Percentiles rank a stretch among this genome's conserved stretches.
These are phyloP conservation scores for Catharanthus roseus DNA, from an alignment of 257 asterid genomes.

Conservation along the genomic window DNA sequence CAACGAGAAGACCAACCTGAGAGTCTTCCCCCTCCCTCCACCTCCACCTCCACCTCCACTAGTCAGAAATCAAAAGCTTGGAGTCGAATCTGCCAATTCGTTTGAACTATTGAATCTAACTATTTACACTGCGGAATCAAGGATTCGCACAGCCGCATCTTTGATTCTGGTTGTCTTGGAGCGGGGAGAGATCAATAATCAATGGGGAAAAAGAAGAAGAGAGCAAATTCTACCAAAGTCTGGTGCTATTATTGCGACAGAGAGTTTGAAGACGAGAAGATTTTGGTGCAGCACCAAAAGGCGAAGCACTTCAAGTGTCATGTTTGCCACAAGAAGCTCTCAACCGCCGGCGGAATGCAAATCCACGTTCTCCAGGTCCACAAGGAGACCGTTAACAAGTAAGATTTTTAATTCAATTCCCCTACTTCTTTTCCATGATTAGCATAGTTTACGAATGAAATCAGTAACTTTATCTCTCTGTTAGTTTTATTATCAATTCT, in stretches of 20 bases:
- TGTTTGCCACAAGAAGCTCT: constrained; percentile 92
- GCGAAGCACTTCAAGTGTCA: constrained; percentile 98
- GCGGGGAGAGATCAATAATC: neutral
- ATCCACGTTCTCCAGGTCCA: constrained; percentile 97
- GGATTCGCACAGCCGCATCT: neutral
- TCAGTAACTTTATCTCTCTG: too few relatives aligned
- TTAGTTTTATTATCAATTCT: too few relatives aligned
- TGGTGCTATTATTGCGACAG: constrained; percentile 98
- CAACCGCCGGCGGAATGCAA: constrained; percentile 95
- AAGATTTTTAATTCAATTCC: constrained; percentile 14
- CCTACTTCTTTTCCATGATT: neutral
- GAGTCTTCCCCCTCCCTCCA: neutral
- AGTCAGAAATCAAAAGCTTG: too few relatives aligned
- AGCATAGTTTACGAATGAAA: too few relatives aligned
- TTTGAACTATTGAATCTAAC: neutral
- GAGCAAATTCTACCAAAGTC: constrained; percentile 53
- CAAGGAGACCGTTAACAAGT: constrained; percentile 83
- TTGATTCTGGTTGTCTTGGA: neutral
- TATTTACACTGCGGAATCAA: neutral
- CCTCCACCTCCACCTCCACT: too few relatives aligned
- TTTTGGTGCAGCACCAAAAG: constrained; percentile 93
- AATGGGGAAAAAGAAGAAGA: constrained; percentile 98
- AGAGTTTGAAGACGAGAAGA: constrained; percentile 97
- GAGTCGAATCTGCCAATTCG: too few relatives aligned
- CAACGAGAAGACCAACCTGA: neutral